Conservation (phyloP, 2,329 filamentous ascomycete species). For the Nothophoma quercina region DNA sequence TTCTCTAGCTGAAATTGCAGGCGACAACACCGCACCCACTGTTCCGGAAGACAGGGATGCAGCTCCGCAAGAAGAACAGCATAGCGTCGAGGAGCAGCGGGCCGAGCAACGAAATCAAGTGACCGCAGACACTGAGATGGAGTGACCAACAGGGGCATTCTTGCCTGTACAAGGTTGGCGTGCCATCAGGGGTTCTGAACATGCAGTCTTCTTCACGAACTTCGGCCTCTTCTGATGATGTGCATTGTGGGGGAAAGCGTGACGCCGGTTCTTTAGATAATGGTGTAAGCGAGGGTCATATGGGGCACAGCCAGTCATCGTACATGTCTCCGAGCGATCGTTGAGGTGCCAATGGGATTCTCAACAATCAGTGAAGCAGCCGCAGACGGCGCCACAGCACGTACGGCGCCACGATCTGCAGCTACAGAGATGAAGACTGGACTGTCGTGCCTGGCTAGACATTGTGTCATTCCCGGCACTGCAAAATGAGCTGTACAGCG, state of each 20-base stretch:
- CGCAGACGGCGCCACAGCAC: constrained; percentile 40
- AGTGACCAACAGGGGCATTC: constrained; percentile 36
- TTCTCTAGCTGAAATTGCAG: constrained; percentile 43
- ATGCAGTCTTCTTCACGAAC: constrained; percentile 15
- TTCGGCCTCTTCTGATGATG: constrained; percentile 34
- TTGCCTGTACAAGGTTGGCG: constrained; percentile 40
- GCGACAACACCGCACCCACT: constrained; percentile 43
- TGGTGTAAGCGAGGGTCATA: constrained; percentile 26
- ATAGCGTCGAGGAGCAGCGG: constrained; percentile 51
- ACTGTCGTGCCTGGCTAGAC: constrained; percentile 37
- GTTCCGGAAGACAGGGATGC: constrained; percentile 46
- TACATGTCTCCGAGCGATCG: constrained; percentile 39
- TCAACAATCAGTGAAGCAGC: constrained; percentile 20
- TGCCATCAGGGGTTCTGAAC: constrained; percentile 19
- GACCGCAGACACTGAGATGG: constrained; percentile 40
- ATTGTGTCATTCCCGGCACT: constrained; percentile 34
- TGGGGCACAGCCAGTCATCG: constrained; percentile 27
- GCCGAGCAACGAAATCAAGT: constrained; percentile 49
- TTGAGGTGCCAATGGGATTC: constrained; percentile 29
- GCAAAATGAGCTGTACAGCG: constrained; percentile 28
- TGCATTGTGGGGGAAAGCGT: constrained; percentile 45
- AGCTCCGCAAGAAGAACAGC: constrained; percentile 47
- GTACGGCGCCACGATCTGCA: constrained; percentile 37
- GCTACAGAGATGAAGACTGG: constrained; percentile 21
- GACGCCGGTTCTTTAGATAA: constrained; percentile 29